Percentiles rank a stretch among this genome's conserved stretches.
Conservation (phyloP, 2,329 filamentous ascomycete genomes). For the Penicillium glabrum region DNA sequence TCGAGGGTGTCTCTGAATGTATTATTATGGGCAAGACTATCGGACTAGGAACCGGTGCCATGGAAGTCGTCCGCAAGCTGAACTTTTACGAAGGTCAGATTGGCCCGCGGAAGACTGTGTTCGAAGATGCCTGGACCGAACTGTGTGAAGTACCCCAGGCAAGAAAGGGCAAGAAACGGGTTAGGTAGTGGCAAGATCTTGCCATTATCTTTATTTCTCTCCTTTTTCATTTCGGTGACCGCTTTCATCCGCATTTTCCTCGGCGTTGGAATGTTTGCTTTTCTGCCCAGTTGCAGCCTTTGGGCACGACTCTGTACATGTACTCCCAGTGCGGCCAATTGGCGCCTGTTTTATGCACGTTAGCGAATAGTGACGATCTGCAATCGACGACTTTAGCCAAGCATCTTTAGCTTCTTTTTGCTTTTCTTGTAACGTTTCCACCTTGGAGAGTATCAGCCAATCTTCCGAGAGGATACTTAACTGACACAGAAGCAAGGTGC, state of each 20-base stretch:
- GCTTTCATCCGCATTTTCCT: constrained; percentile 19
- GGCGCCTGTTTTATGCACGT: constrained; percentile 13
- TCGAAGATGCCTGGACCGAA: constrained; percentile 62
- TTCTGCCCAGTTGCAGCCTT: constrained; percentile 4
- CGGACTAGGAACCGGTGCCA: constrained; percentile 84
- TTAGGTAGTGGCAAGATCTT: constrained; percentile 11
- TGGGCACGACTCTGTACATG: constrained; percentile 21
- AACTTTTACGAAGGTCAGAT: constrained; percentile 64
- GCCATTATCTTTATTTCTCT: not conserved
- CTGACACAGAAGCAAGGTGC: not conserved
- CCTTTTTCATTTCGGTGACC: not conserved
- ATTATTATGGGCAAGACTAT: constrained; percentile 99
- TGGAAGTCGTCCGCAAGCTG: constrained; percentile 80
- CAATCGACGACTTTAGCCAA: constrained; percentile 11
- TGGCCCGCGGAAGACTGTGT: constrained; percentile 58
- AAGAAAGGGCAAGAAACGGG: constrained; percentile 15
- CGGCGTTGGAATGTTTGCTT: constrained; percentile 19
- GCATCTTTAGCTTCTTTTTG: not conserved
- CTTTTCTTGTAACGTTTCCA: not conserved
- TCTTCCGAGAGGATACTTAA: not conserved
- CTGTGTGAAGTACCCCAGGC: constrained; percentile 21
- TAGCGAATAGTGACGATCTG: constrained; percentile 19
- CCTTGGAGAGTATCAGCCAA: not conserved
- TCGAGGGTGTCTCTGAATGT: constrained; percentile 92
- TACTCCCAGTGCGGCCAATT: constrained; percentile 13